Percentiles rank a stretch among this genome's conserved stretches.
Conservation (phyloP, 495 filamentous ascomycete species). For the Lichenothelia convexa region DNA sequence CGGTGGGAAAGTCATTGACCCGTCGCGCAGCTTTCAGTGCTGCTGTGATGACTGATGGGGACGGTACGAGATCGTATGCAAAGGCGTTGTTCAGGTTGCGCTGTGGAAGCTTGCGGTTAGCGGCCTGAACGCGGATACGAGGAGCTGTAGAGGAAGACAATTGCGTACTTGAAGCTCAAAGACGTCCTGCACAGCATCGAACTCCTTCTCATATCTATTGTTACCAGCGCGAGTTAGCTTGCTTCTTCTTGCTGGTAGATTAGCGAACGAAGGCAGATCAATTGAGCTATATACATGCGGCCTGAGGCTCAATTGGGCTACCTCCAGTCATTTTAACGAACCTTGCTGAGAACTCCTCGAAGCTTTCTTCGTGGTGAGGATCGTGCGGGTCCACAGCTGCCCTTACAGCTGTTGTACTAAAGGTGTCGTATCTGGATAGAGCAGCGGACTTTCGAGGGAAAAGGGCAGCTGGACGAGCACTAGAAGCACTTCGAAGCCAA, state of each 20-base stretch:
- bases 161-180: constrained; percentile 94
- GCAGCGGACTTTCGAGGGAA: not conserved
- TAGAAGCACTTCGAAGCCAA: constrained; percentile 3
- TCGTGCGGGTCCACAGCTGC: constrained; percentile 13
- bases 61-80: constrained; percentile 98
- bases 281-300: constrained; percentile 5
- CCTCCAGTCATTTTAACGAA: constrained; percentile 29
- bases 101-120: constrained; percentile 25
- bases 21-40: constrained; percentile 80
- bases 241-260: too few species aligned
- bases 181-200: constrained; percentile 91
- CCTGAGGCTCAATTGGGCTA: not conserved
- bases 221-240: not conserved
- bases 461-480: not conserved
- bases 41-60: constrained; percentile 75
- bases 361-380: constrained; percentile 73
- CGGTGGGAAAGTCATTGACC: constrained; percentile 97
- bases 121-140: not conserved
- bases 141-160: not conserved
- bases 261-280: too few species aligned
- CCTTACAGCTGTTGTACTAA: constrained; percentile 12
- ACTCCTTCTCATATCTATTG: constrained; percentile 94
- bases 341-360: constrained; percentile 97
- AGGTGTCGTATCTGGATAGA: constrained; percentile 4
- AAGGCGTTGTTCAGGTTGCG: constrained; percentile 99